Evolutionary conservation across 805 yeast species (phyloP), one percentile per base, ranked within the genome.

Genomic region (Candida krabiensis): DNA sequence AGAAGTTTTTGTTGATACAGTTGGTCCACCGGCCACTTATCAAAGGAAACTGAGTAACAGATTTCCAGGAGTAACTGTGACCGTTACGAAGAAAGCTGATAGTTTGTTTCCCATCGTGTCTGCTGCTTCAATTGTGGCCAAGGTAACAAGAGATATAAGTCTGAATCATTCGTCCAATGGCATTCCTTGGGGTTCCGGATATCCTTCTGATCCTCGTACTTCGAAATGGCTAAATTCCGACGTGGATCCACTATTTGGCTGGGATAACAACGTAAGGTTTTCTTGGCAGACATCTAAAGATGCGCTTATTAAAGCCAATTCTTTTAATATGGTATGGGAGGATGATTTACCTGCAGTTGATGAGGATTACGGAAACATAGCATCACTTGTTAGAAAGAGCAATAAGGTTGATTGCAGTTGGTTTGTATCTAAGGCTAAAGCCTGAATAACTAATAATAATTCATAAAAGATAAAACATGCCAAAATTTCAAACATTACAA

Each of bases 261-360:
- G 98, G 98, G 73, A 79, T 35, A 32, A 39, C 4, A 74, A 85
- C 8, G 77, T 83, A 7, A 66, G 99, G 35, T 93, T 83, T 53
- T 87, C 95, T 26, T 93, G 99, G 99, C 93, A 87, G 52, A 93
- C 99, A 0, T 79, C 96, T 1, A 79, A 77, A 48, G 95, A 87
- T 44, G 69, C 86, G 25, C 61, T 91, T 27, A 70, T 69, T 9
- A 75, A 70, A 28, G 66, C 71, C 30, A 73, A 72, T 0, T 79
- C 77, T 4, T 64, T 72, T 0, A 67, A 67, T 1, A 77, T 88
- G 37, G 71, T 74, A 14, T 88, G 91, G 80, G 79, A 74, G 37
- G 79, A 73, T 19, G 75, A 71, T 33, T 56, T 62, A 2, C 56
- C 68, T 18, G 53, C 56, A 12, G 53, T 48, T 24, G 55, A 54